Base-by-base conservation (phyloP, 208 protist genomes). In the Leishmania aethiopica region DNA sequence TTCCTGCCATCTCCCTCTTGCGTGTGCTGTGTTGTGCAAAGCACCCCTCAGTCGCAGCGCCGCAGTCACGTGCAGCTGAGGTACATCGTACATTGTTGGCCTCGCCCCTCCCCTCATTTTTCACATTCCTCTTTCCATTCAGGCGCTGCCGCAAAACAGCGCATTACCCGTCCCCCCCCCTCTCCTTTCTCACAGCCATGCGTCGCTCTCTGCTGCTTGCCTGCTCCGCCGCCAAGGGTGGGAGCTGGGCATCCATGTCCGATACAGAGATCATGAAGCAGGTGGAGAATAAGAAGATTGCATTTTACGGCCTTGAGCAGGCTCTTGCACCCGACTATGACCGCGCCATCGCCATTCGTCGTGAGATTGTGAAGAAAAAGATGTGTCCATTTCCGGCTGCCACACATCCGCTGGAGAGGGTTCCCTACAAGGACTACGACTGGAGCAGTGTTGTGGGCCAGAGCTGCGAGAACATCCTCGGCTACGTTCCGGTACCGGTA, bases 401-500 rank as follows among this genome's bases (percentile, higher is more conserved):
- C 32, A 57, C 82, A 49, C 88, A 95, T 84, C 80, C 86, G 5
- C 35, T 99, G 22, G 86, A 93, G 19, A 87, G 77, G 15, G 82
- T 99, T 69, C 98, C 98, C 45, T 98, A 92, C 89, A 90, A 95
- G 77, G 79, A 92, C 82, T 99, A 97, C 80, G 91, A 95, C 74
- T 99, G 98, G 92, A 77, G 89, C 13, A 92, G 89, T 28, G 96
- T 99, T 35, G 92, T 97, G 4, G 98, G 98, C 25, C 89, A 95
- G 75, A 98, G 96, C 90, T 99, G 98, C 84, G 98, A 99, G 88
- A 99, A 99, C 91, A 97, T 99, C 57, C 80, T 99, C 45, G 92
- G 99, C 71, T 99, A 99, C 88, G 93, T 99, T 57, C 98, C 98
- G 51, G 88, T 99, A 40, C 99, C 99, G 11, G 89, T 99, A 22